A percentile compares a stretch with the other conserved stretches of the same genome.
Evolutionary conservation across 2,329 filamentous ascomycete genomes (phyloP).

Genomic region (Bipolaris gigantea): DNA sequence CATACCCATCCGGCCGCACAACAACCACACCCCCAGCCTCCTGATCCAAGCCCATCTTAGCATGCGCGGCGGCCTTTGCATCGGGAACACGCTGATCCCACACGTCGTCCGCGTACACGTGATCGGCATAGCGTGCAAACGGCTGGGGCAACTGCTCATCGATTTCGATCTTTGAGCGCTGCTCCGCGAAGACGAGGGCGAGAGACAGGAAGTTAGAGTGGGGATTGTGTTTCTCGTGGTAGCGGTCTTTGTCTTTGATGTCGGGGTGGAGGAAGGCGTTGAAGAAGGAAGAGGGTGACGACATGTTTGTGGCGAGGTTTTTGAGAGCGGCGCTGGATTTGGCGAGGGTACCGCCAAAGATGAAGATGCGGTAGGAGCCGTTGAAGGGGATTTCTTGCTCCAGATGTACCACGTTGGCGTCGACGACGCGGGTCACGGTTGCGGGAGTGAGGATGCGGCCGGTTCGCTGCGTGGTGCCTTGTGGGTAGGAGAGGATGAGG

Average conservation of each 20-base stretch:
- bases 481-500: conserved; percentile 64
- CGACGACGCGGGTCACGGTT: conserved; percentile 81
- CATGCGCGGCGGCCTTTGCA: conserved; percentile 74
- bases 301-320: conserved; percentile 69
- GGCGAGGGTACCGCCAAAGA: conserved; percentile 74
- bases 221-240: conserved; percentile 82
- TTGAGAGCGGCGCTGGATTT: conserved; percentile 63
- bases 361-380: conserved; percentile 81
- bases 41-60: conserved; percentile 79
- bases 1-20: conserved; percentile 84
- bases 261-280: conserved; percentile 65
- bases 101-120: conserved; percentile 84
- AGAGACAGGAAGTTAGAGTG: conserved; percentile 82
- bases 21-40: conserved; percentile 78
- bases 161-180: conserved; percentile 72
- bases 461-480: conserved; percentile 63
- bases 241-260: conserved; percentile 51
- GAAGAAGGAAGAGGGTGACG: conserved; percentile 72
- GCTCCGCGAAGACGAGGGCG: conserved; percentile 71
- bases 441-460: conserved; percentile 77
- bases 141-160: conserved; percentile 68
- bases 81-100: conserved; percentile 71
- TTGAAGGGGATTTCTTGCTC: conserved; percentile 90
- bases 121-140: conserved; percentile 74
- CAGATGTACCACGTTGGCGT: conserved; percentile 86